Evolutionary conservation across 352 stramenopile genomes (phyloP).

Genomic region (Blastocystis sp.): DNA sequence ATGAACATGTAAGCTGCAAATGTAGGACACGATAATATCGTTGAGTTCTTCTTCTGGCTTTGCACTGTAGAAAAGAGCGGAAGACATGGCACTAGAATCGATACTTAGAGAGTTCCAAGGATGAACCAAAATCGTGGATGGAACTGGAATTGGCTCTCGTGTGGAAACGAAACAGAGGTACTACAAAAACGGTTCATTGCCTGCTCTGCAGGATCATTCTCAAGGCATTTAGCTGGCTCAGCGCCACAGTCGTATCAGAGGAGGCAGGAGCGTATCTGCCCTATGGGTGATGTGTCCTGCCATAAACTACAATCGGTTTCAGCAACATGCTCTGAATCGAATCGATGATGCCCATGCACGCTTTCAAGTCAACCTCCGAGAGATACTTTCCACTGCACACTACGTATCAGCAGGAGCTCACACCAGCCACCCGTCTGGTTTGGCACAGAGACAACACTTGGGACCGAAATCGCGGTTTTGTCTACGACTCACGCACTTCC

Average conservation of each 20-base stretch:
- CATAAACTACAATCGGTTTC: not conserved
- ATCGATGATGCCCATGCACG: not conserved
- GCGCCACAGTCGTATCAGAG: too few species aligned
- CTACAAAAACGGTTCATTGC: too few species aligned
- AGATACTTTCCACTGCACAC: not conserved
- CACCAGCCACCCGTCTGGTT: not conserved
- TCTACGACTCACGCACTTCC: too few species aligned
- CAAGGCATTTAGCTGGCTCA: too few species aligned
- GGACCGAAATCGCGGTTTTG: too few species aligned
- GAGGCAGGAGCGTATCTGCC: too few species aligned
- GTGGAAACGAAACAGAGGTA: too few species aligned
- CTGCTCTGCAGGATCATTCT: too few species aligned
- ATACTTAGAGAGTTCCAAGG: not conserved
- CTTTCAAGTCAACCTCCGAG: not conserved
- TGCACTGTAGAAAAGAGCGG: conserved; percentile 59
- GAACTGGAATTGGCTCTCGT: too few species aligned
- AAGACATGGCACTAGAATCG: conserved; percentile 5
- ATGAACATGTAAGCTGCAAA: conserved; percentile 44
- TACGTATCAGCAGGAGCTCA: not conserved
- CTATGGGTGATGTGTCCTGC: too few species aligned
- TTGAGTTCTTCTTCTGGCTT: conserved; percentile 21
- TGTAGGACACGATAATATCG: conserved; percentile 39
- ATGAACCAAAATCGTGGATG: not conserved
- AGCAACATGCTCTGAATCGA: not conserved
- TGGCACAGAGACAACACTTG: not conserved